Base-by-base conservation (phyloP, 768 basidiomycete genomes). In the Dendrothele bispora region DNA sequence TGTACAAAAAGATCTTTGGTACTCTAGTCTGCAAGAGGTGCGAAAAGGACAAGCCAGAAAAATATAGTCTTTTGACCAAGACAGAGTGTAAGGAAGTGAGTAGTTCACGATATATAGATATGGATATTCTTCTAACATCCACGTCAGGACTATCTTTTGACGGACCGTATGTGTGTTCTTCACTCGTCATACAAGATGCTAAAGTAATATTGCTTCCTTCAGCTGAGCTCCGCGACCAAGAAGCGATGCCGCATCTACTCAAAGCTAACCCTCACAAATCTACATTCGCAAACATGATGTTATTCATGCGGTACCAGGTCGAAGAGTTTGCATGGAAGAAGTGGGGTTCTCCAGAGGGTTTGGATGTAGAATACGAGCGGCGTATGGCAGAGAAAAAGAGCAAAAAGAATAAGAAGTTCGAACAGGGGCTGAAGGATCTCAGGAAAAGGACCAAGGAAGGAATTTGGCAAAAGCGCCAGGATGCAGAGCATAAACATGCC, bases 211-310 rank as follows among this genome's bases (percentile, higher is more conserved):
- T 25, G 21, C 54, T 34, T 43, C 46, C 30, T 29, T n/a, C 57
- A 93, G 92, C 95, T 26, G 97, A 99, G 62, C 75, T 99, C 22
- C 84, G 88, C 48, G 97, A 99, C 61, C 83, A 90, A 58, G 91
- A 97, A 56, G 70, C 88, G 15, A 79, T 99, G 54, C 97, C 95
- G 0, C 97, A 99, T 65, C 73, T 95, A 21, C 77, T 98, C 48
- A 92, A 95, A 61, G 88, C 91, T 17, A 98, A 98, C 63, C 95
- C 92, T 3, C 94, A 97, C 71, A 88, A 90, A 54, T 88, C 93
- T 10, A 95, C 91, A 0, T 98, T 90, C 61, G 89, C 90, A 28
- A 99, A 98, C 73, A 98, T 98, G 97, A 98, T 98, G 97, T 77
- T 99, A 18, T 98, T 89, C 68, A 75, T 98, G 4, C 84, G 97